These are phyloP conservation scores for Cetraspora pellucida DNA, from an alignment of 192 early-diverging fungal species.

Conservation along the genomic window DNA sequence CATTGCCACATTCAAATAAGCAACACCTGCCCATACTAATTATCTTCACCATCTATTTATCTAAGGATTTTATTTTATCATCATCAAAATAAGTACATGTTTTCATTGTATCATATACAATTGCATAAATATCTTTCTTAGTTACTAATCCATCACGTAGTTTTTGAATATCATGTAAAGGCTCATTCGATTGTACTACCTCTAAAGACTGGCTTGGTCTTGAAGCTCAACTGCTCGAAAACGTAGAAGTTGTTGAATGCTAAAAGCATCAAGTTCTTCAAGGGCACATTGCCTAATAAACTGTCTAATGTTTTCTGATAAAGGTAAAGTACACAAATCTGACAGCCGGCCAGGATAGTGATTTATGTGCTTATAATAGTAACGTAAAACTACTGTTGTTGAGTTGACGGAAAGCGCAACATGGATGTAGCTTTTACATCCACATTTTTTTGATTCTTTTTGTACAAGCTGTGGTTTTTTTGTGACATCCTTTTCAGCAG, in stretches of 20 bases:
- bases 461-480: neutral
- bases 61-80: neutral
- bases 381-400: neutral
- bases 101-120: neutral
- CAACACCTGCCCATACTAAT: neutral
- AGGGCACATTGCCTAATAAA: neutral
- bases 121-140: neutral
- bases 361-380: neutral
- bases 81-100: neutral
- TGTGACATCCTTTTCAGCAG: neutral
- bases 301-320: neutral
- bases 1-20: neutral
- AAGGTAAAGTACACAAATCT: neutral
- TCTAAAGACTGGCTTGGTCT: neutral
- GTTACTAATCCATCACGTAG: neutral
- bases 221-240: neutral
- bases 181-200: neutral
- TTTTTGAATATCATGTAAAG: neutral
- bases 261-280: neutral
- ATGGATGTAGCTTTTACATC: neutral
- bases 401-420: neutral
- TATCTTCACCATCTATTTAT: neutral
- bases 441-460: conserved; percentile 1
- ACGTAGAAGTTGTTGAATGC: neutral
- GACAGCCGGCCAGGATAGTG: neutral